Evolutionary conservation across 306 rosid species (phyloP).

Genomic region (Medicago lupulina): DNA sequence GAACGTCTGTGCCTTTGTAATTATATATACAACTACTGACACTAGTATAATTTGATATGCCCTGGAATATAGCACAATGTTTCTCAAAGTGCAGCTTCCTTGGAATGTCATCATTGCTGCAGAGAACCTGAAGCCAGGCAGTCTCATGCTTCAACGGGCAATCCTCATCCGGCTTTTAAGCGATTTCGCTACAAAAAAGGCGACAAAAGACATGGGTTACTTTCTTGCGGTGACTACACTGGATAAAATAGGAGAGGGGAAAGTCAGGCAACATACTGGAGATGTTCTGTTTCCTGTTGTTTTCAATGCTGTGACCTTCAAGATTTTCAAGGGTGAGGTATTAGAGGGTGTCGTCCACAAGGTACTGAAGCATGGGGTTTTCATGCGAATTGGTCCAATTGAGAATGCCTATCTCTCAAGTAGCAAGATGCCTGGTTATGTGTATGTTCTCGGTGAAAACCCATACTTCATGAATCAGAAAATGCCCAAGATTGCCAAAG

Average conservation of each 20-base stretch:
- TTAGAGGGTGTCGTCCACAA: slow-evolving; percentile 78
- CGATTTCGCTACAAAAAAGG: slow-evolving; percentile 73
- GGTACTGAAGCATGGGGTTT: slow-evolving; percentile 86
- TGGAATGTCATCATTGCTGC: slow-evolving; percentile 85
- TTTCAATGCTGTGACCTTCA: slow-evolving; percentile 76
- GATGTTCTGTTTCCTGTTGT: slow-evolving; percentile 83
- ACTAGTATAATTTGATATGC: slow-evolving; percentile 32
- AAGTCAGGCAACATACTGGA: slow-evolving; percentile 75
- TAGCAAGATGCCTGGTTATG: slow-evolving; percentile 80
- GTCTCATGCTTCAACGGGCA: slow-evolving; percentile 73
- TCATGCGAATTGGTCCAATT: slow-evolving; percentile 81
- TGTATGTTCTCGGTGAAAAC: slow-evolving; percentile 70
- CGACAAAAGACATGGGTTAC: slow-evolving; percentile 79
- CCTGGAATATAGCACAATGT: slow-evolving; percentile 50
- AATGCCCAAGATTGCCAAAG: slow-evolving; percentile 69
- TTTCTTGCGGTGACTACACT: slow-evolving; percentile 72
- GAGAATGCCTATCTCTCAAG: slow-evolving; percentile 71
- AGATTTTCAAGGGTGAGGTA: slow-evolving; percentile 80
- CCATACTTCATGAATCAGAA: slow-evolving; percentile 69
- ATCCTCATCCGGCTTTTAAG: slow-evolving; percentile 63
- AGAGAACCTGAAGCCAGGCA: slow-evolving; percentile 62
- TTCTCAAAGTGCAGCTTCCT: slow-evolving; percentile 73
- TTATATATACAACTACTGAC: background rate
- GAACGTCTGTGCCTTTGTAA: too few species aligned
- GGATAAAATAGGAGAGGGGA: slow-evolving; percentile 82